Base-by-base conservation (phyloP, 331 rosid genomes). In the Erythrophleum ivorense region DNA sequence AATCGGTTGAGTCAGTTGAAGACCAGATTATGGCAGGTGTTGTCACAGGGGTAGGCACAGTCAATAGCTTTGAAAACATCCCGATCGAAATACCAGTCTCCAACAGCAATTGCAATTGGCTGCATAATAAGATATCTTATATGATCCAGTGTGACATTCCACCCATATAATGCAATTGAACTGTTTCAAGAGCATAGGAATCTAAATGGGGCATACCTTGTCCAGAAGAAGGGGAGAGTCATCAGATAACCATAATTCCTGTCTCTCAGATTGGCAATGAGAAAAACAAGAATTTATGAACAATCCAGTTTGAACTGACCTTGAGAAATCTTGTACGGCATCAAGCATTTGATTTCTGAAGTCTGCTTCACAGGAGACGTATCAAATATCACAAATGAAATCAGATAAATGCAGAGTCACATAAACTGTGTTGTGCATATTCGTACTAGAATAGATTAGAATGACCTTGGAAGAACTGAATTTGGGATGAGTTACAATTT, bases 231-330 rank as follows among this genome's bases (percentile, higher is more conserved):
- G 81, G 5, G 98, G 98, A 77, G 97, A 94, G 82, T 92, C 89
- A 84, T 87, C 87, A 24, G 98, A 93, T 54, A 91, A 91, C 98
- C 98, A 94, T 3, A 97, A 91, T 76, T 91, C 98, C 77, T 91
- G 98, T 86, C 92, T 88, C 88, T 92, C 98, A 46, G 98, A 88
- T 82, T 94, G 98, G 89, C 98, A 92, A 80, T 94, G 97, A 72
- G 98, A 93, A 84, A 94, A 94, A 83, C 97, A 94, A 50, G 98
- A 92, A 79, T 94, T 94, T 84, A 94, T 90, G 90, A 92, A 94
- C 43, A 90, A 48, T 75, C 98, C 97, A 34, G 89, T 82, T 83
- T 84, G 89, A 68, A 81, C 72, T 64, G 91, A 75, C 62, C 40
- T 5, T 77, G 92, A 84, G 88, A 92, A 92, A 52, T 57, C 91